Base-by-base conservation (phyloP, 257 asterid genomes). In the Capsicum rhomboideum region DNA sequence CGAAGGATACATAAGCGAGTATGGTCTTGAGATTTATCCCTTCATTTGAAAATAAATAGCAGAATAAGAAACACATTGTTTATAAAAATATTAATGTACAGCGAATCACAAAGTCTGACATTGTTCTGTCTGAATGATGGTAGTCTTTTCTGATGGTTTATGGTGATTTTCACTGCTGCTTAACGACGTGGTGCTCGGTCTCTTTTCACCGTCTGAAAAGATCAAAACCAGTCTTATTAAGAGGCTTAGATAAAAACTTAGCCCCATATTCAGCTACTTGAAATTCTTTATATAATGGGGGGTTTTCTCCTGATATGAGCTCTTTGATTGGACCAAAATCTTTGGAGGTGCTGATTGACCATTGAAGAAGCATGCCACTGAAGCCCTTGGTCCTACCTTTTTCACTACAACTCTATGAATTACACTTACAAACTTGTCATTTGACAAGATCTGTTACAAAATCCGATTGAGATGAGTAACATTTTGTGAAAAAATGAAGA, bases 351-450 rank as follows among this genome's bases (percentile, higher is more conserved):
- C 16, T 9, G 44, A 16, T 55, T 17, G 74, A 55, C 97, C 95
- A 1, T 55, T 61, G 53, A 92, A 90, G 82, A 94, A 91, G 67
- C 91, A 90, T 4, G 93, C 98, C 23, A 88, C 91, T 6, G 98
- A 94, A 42, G 91, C 87, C 82, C 97, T 89, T 4, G 98, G 97
- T 4, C 93, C 97, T 0, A 10, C 78, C 11, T 37, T 29, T 82
- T 90, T 93, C 6, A 94, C 93, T n/a, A 89, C 18, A 50, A 92
- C 97, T 86, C 97, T 82, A 82, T 94, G 97, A 28, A 86, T 90
- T 2, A 85, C 75, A 87, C 98, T 92, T 84, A 86, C 83, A 85
- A 91, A 93, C 91, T 88, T 92, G 53, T 90, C 94, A 53, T 91
- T 93, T 8, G 97, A 83, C 26, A 93, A 59, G 0, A 94, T 90